Evolutionary conservation across 2,329 filamentous ascomycete genomes (phyloP).

Genomic region (Colletotrichum sp.): DNA sequence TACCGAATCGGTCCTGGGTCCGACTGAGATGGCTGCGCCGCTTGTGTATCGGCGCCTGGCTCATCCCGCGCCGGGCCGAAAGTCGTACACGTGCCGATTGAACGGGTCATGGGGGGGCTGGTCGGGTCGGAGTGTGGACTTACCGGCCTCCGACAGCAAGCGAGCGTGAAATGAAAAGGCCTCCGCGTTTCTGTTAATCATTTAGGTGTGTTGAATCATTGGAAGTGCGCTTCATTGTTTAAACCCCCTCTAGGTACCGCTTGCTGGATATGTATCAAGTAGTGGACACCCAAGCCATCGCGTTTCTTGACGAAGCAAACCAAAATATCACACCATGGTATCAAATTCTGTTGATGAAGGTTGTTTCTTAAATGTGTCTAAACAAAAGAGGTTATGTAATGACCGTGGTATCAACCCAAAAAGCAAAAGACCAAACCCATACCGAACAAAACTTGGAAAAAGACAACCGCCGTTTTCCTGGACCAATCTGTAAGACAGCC

Average conservation of each 20-base stretch:
- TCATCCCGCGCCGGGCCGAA: not conserved
- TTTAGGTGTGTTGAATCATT: not conserved
- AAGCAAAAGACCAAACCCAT: not conserved
- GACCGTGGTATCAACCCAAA: not conserved
- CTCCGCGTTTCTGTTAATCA: no score
- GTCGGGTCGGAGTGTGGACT: not conserved
- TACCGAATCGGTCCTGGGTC: not conserved
- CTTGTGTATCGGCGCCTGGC: not conserved
- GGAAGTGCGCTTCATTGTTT: accelerated
- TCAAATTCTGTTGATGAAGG: not conserved
- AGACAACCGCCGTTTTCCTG: not conserved
- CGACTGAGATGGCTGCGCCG: not conserved
- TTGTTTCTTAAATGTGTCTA: not conserved
- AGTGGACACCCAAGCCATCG: not conserved
- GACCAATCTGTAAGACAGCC: not conserved
- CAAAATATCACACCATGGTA: not conserved
- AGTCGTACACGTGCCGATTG: not conserved
- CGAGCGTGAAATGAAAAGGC: not conserved
- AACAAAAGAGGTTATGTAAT: not conserved
- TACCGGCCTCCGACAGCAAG: not conserved
- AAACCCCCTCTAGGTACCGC: accelerated
- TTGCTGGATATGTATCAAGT: accelerated
- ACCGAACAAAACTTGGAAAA: not conserved
- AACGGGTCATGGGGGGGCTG: not conserved
- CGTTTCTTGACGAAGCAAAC: not conserved